Base-by-base conservation (phyloP, 441 rosid genomes). In the Erodium trifolium region DNA sequence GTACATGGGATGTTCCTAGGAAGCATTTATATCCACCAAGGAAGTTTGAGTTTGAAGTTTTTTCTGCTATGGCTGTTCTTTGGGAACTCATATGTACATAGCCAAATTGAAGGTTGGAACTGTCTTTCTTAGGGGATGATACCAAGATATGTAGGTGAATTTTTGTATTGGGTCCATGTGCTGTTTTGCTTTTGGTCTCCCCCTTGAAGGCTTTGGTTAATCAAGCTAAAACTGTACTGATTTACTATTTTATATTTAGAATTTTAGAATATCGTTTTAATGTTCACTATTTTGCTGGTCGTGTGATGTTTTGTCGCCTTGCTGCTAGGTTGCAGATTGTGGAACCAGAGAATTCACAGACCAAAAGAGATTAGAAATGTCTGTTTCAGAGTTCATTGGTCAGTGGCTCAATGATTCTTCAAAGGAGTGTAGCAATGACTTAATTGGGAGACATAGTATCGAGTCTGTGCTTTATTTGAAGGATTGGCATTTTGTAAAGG, bases 401-500 rank as follows among this genome's bases (percentile, higher is more conserved):
- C 75, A 72, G 57, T 88, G 99, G 97, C 65, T 73, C 23, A 63
- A 77, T 11, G 66, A 59, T 67, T 71, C 76, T n/a, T 45, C 41
- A 16, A 60, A 47, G 67, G 68, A 72, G 16, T 35, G 59, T 53
- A 67, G 66, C 45, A 73, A 55, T 70, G 70, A 67, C 62, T 73
- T 75, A 0, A 41, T 5, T 29, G 45, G 63, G 47, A 71, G 65
- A 65, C 67, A 67, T 17, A 72, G 76, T 70, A 76, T 71, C 59
- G 72, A 73, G 23, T 76, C 88, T 2, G 77, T 83, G 75, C 83
- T 89, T 4, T 93, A 93, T 86, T 77, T 94, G 76, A 94, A 92
- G 83, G 99, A 92, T 68, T 94, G 99, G 97, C 98, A 94, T 83
- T 92, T 94, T 76, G 94, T 84, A 8, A 92, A 90, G 92, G 97